phyloP scores from a whole-genome alignment of 352 stramenopile species.

The Peronosclerospora sorghi region DNA sequence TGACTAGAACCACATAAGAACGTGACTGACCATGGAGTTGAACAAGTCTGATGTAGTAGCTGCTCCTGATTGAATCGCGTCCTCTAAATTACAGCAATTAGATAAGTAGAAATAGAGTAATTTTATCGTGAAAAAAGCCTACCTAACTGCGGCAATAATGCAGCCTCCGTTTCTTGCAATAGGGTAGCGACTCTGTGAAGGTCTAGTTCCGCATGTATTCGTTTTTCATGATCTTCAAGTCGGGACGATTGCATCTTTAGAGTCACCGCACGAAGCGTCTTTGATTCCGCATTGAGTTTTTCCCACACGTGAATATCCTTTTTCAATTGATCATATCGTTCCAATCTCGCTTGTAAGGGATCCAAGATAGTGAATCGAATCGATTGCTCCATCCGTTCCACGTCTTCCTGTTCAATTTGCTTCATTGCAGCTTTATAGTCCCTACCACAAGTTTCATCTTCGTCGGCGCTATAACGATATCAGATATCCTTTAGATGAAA shows the following conservation, averaged over 20 bases:
- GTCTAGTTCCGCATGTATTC: slow-evolving; percentile 20
- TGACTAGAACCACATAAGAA: neutral
- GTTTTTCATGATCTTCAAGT: slow-evolving; percentile 35
- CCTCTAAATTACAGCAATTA: slow-evolving; percentile 18
- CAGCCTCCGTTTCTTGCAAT: slow-evolving; percentile 25
- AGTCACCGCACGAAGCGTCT: slow-evolving; percentile 12
- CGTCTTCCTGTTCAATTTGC: slow-evolving; percentile 39
- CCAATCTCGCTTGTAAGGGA: slow-evolving; percentile 39
- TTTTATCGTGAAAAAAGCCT: neutral
- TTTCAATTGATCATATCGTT: slow-evolving; percentile 37
- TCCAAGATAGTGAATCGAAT: slow-evolving; percentile 70
- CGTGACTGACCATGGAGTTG: slow-evolving; percentile 41
- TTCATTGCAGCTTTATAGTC: slow-evolving; percentile 44
- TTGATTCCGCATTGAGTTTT: slow-evolving; percentile 13
- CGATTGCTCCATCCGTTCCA: slow-evolving; percentile 61
- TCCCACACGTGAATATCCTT: slow-evolving; percentile 21
- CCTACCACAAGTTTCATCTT: slow-evolving; percentile 6
- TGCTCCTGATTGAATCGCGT: slow-evolving; percentile 20
- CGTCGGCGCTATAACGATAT: slow-evolving; percentile 10
- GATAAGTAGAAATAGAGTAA: neutral
- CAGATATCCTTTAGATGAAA: slow-evolving; percentile 1
- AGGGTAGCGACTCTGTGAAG: slow-evolving; percentile 32
- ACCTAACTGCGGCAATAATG: slow-evolving; percentile 35
- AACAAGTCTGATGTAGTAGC: slow-evolving; percentile 41
- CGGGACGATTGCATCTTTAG: slow-evolving; percentile 26